Evolutionary conservation across 2,329 filamentous ascomycete species (phyloP).

Genomic region (Colletotrichum australisinense): DNA sequence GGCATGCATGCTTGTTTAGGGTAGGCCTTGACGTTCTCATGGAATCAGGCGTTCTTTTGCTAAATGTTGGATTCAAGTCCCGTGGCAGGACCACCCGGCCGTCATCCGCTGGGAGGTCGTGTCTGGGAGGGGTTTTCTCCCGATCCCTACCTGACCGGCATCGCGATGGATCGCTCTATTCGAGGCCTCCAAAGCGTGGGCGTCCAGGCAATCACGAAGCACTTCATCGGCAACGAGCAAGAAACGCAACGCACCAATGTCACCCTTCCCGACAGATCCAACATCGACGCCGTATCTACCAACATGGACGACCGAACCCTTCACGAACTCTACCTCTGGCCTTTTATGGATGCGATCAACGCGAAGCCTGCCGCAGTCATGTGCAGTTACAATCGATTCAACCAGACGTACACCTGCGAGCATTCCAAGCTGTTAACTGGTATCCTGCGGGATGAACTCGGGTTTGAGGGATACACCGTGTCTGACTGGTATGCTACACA

Average conservation of each 20-base stretch:
- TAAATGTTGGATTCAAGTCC: conserved; percentile 52
- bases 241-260: conserved; percentile 64
- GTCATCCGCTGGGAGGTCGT: conserved; percentile 77
- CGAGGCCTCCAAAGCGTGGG: conserved; percentile 62
- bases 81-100: conserved; percentile 79
- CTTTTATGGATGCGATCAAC: conserved; percentile 75
- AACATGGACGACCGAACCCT: conserved; percentile 74
- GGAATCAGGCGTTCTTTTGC: not conserved
- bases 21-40: not conserved
- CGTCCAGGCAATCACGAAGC: conserved; percentile 56
- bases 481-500: conserved; percentile 83
- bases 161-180: conserved; percentile 72
- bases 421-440: conserved; percentile 70
- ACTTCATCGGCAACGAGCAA: conserved; percentile 78
- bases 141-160: conserved; percentile 79
- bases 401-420: conserved; percentile 75
- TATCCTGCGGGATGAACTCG: conserved; percentile 77
- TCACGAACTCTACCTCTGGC: conserved; percentile 76
- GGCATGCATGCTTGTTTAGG: conserved; percentile 83
- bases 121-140: conserved; percentile 89
- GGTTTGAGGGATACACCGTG: conserved; percentile 72
- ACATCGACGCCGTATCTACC: conserved; percentile 64
- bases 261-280: conserved; percentile 55
- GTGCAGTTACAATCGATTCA: conserved; percentile 82
- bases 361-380: conserved; percentile 76